Percentiles rank a stretch among this genome's conserved stretches.
phyloP scores from a whole-genome alignment of 2,329 filamentous ascomycete species.

The Trichoderma polysporum region DNA sequence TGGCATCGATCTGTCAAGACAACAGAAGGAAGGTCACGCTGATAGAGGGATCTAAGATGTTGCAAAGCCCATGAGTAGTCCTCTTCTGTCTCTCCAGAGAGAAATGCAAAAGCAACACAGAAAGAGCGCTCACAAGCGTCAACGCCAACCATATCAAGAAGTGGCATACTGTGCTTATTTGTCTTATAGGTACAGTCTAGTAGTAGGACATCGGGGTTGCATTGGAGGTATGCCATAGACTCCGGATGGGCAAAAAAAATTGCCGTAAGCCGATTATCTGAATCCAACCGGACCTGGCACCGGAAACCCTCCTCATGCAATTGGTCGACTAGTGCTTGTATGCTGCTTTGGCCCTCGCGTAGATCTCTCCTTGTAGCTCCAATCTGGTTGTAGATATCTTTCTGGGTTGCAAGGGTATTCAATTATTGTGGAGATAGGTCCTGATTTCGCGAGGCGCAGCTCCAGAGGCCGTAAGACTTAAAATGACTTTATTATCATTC shows the following conservation, averaged over 20 bases:
- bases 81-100: slow-evolving; percentile 22
- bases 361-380: slow-evolving; percentile 20
- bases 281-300: slow-evolving; percentile 23
- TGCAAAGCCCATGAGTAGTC: slow-evolving; percentile 28
- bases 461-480: too few relatives aligned
- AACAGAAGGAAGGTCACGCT: slow-evolving; percentile 20
- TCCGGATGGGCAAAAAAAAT: slow-evolving; percentile 28
- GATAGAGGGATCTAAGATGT: slow-evolving; percentile 23
- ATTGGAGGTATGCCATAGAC: slow-evolving; percentile 26
- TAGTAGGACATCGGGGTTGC: slow-evolving; percentile 25
- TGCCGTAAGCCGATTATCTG: slow-evolving; percentile 22
- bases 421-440: not conserved
- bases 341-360: slow-evolving; percentile 24
- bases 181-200: slow-evolving; percentile 30
- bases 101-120: slow-evolving; percentile 29
- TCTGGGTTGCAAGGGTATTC: slow-evolving; percentile 22
- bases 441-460: too few relatives aligned
- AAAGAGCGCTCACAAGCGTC: slow-evolving; percentile 26
- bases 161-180: slow-evolving; percentile 27
- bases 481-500: not conserved
- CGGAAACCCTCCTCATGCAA: slow-evolving; percentile 26
- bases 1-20: slow-evolving; percentile 26
- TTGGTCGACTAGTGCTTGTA: slow-evolving; percentile 26
- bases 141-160: slow-evolving; percentile 28
- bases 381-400: slow-evolving; percentile 30